Evolutionary conservation across 2,329 filamentous ascomycete genomes (phyloP).

Genomic region (Helicocarpus griseus): DNA sequence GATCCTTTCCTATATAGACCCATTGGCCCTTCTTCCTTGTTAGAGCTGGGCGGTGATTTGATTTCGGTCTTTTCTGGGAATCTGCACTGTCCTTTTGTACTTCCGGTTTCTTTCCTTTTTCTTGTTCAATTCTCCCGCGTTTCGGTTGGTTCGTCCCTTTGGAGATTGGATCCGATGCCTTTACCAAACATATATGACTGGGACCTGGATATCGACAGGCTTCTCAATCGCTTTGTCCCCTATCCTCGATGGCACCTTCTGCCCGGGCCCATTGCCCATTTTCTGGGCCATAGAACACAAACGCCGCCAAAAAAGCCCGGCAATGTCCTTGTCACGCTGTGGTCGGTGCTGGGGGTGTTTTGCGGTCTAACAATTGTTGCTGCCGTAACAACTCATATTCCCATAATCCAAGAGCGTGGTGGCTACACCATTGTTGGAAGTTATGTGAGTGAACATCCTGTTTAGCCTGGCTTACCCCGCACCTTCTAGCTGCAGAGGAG

Average conservation of each 20-base stretch:
- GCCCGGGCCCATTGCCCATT: constrained; percentile 56
- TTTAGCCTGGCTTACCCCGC: not conserved
- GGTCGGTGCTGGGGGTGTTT: constrained; percentile 58
- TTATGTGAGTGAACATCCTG: constrained; percentile 46
- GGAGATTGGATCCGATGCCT: not conserved
- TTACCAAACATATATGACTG: constrained; percentile 19
- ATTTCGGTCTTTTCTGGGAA: not conserved
- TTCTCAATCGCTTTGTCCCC: constrained; percentile 62
- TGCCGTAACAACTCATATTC: constrained; percentile 45
- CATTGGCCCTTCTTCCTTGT: not conserved
- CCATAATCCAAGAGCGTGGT: constrained; percentile 43
- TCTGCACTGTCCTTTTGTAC: not conserved
- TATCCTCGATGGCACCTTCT: constrained; percentile 54
- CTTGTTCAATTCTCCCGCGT: not conserved
- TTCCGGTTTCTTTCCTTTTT: not conserved
- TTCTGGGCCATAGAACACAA: constrained; percentile 52
- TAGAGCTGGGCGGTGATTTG: not conserved
- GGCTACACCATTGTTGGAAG: constrained; percentile 57
- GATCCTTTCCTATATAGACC: not conserved
- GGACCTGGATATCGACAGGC: constrained; percentile 67
- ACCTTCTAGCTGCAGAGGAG: not conserved
- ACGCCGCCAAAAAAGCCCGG: constrained; percentile 38
- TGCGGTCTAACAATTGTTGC: constrained; percentile 51
- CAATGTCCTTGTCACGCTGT: constrained; percentile 50
- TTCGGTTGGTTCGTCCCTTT: not conserved